Evolutionary conservation across 2,329 filamentous ascomycete genomes (phyloP).

Genomic region (Leptodontidium sp.): DNA sequence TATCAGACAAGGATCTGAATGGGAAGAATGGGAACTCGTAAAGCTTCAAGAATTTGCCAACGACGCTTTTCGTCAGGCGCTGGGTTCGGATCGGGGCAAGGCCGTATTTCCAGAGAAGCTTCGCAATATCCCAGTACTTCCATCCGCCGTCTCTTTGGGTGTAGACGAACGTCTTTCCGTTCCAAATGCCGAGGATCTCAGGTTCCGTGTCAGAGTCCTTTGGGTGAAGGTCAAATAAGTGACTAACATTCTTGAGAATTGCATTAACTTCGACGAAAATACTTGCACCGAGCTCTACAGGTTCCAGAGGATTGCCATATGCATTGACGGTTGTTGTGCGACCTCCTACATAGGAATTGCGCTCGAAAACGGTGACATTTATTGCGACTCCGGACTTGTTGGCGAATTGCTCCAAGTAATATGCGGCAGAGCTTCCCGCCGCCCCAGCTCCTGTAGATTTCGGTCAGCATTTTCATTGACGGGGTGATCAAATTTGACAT

Average conservation of each 20-base stretch:
- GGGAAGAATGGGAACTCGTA: slow-evolving; percentile 87
- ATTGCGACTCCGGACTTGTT: slow-evolving; percentile 63
- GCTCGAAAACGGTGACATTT: slow-evolving; percentile 90
- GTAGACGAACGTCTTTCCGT: slow-evolving; percentile 79
- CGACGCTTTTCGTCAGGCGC: slow-evolving; percentile 73
- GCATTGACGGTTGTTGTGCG: slow-evolving; percentile 85
- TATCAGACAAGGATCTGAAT: slow-evolving; percentile 77
- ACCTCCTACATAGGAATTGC: slow-evolving; percentile 79
- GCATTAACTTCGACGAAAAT: slow-evolving; percentile 89
- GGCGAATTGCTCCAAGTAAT: slow-evolving; percentile 79
- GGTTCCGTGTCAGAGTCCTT: slow-evolving; percentile 54
- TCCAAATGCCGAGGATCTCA: slow-evolving; percentile 79
- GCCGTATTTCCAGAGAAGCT: slow-evolving; percentile 87
- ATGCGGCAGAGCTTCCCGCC: slow-evolving; percentile 86
- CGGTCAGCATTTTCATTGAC: neutral
- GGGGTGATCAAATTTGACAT: neutral
- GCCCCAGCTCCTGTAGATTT: slow-evolving; percentile 78
- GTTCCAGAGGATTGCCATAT: slow-evolving; percentile 70
- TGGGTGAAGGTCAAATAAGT: slow-evolving; percentile 72
- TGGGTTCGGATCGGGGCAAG: slow-evolving; percentile 77
- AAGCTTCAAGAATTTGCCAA: slow-evolving; percentile 78
- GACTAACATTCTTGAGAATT: slow-evolving; percentile 79
- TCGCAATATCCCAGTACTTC: slow-evolving; percentile 82
- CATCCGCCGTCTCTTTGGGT: slow-evolving; percentile 65
- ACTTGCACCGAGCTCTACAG: slow-evolving; percentile 87